Conservation (phyloP, 2,329 filamentous ascomycete species). For the Colletotrichum agaves region DNA sequence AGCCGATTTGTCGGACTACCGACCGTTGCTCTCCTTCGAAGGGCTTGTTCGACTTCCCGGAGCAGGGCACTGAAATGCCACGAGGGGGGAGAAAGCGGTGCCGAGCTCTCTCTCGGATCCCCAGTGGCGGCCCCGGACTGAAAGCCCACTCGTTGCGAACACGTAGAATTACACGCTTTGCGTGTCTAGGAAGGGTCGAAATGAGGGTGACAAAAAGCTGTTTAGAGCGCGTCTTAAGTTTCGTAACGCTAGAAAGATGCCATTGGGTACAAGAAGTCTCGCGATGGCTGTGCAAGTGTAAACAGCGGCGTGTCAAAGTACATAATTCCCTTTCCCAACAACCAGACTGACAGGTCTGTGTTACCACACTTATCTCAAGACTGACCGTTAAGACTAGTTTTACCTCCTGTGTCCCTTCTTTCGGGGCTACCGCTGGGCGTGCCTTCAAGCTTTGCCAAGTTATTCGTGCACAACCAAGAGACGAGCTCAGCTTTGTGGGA, state of each 20-base stretch:
- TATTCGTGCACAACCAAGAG: not conserved
- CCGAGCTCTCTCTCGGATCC: not conserved
- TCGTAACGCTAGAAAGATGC: constrained; percentile 34
- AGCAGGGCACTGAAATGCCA: constrained; percentile 10
- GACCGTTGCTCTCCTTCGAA: constrained; percentile 6
- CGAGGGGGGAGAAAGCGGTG: not conserved
- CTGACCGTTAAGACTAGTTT: constrained; percentile 17
- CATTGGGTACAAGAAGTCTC: constrained; percentile 50
- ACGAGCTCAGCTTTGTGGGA: not conserved
- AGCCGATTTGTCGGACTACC: constrained; percentile 20
- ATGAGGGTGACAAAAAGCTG: not conserved
- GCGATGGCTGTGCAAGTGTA: constrained; percentile 49
- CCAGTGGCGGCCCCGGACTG: not conserved
- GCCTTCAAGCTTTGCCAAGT: not conserved
- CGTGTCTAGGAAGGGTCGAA: not conserved
- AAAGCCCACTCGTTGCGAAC: not conserved
- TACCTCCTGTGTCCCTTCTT: not conserved
- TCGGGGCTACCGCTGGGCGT: no score
- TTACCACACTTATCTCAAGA: not conserved
- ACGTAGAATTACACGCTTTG: not conserved
- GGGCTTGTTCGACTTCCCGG: not conserved
- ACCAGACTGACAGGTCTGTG: not conserved
- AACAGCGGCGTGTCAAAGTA: constrained; percentile 51
- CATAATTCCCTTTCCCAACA: not conserved
- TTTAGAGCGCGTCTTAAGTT: not conserved